Conservation (phyloP, 2,329 filamentous ascomycete genomes). For the Zymoseptoria brevis region DNA sequence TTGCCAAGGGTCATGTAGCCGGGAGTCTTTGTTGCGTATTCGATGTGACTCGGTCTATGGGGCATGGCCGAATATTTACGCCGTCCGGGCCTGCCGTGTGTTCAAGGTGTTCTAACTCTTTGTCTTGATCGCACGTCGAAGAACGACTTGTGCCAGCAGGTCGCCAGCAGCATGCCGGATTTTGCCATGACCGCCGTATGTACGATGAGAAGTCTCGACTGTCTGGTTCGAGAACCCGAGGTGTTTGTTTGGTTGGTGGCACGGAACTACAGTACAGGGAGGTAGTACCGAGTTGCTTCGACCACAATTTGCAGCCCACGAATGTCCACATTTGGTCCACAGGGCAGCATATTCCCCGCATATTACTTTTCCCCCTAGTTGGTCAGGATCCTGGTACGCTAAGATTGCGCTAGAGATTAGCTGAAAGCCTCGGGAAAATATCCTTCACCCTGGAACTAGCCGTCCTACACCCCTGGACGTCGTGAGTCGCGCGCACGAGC, state of each 20-base stretch:
- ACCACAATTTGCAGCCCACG: no score
- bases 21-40: slow-evolving; percentile 41
- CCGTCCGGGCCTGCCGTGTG: not conserved
- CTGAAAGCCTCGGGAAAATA: not conserved
- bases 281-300: no score
- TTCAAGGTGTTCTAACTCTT: not conserved
- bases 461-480: not conserved
- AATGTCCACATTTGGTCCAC: no score
- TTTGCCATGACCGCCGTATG: no score
- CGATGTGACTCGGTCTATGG: not conserved
- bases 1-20: slow-evolving; percentile 50
- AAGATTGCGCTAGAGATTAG: not conserved
- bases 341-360: no score
- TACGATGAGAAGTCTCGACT: no score
- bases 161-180: no score
- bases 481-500: not conserved
- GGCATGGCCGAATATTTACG: not conserved
- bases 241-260: no score
- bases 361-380: not conserved
- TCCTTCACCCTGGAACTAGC: not conserved
- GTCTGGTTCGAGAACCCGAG: no score
- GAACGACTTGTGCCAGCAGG: not conserved
- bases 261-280: no score
- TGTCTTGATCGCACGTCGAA: not conserved
- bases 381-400: not conserved